Base-by-base conservation (phyloP, 1,284 basidiomycete species). In the Abortiporus biennis region DNA sequence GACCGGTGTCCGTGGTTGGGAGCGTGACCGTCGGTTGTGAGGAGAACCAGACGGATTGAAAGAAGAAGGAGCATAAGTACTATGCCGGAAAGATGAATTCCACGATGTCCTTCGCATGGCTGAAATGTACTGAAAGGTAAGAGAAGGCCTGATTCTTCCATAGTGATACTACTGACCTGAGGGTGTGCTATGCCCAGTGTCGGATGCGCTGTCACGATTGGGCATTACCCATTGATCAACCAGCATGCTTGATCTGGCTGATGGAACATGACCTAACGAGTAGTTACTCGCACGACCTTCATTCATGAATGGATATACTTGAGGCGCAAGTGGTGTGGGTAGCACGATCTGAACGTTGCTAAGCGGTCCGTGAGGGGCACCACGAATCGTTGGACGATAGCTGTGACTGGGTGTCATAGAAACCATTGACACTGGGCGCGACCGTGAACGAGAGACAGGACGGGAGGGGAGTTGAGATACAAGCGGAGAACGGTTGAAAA, bases 341-440 rank as follows among this genome's bases (percentile, higher is more conserved):
- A 81, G 59, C 13, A 85, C 60, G 42, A 84, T 76, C 47, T 82
- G 72, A 25, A 84, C 58, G 44, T 67, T 68, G 54, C 66, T 78
- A 47, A 74, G 68, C 1, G 68, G 72, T 48, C 56, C 48, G 13
- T 52, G 56, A 4, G 51, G 48, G 23, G 52, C 42, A 23, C 47
- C 47, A 19, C 43, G 47, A 17, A 47, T 24, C 9, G 43, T n/a
- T 16, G 38, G 43, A 32, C 51, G 47, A 17, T 44, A 40, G 34
- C 35, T 56, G 15, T 54, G 61, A 31, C 67, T 68, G 11, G 47
- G 45, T 5, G 46, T 42, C 17, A 64, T 59, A 15, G 75, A 76
- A 2, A 68, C 58, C 24, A 68, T 51, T 5, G 74, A 76, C 12
- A 49, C 54, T 39, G 34, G 57, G 51, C 46, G 50, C 22, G 51